These are phyloP conservation scores for Daldinia loculata DNA, from an alignment of 495 filamentous ascomycete species.

Conservation along the genomic window DNA sequence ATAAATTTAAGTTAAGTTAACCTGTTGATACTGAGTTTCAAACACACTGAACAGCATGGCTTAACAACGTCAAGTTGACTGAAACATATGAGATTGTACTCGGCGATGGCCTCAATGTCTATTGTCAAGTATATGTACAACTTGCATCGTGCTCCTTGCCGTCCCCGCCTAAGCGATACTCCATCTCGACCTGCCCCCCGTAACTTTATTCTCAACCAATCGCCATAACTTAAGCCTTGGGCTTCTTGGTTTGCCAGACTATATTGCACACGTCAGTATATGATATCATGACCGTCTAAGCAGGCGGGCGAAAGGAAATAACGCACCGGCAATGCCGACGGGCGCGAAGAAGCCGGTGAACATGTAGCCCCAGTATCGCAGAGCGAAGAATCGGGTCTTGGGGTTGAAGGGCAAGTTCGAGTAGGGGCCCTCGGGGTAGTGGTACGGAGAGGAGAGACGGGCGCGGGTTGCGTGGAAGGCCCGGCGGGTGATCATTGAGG, in stretches of 20 bases:
- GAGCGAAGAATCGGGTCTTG: conserved; percentile 79
- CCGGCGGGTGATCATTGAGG: conserved; percentile 80
- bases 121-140: conserved; percentile 46
- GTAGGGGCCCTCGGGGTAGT: conserved; percentile 96
- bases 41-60: background rate
- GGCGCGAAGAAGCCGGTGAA: conserved; percentile 79
- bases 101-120: conserved; percentile 37
- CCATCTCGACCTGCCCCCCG: conserved; percentile 2
- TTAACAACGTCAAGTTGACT: background rate
- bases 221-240: conserved; percentile 50
- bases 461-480: conserved; percentile 91
- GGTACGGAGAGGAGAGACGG: conserved; percentile 88
- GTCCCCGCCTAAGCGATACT: conserved; percentile 6
- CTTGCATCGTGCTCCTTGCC: conserved; percentile 27
- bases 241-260: conserved; percentile 92
- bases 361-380: conserved; percentile 85
- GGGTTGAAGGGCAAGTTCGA: conserved; percentile 98
- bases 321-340: conserved; percentile 84
- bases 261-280: conserved; percentile 38
- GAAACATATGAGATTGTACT: conserved; percentile 28
- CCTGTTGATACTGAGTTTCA: background rate
- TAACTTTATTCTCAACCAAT: background rate
- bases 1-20: background rate
- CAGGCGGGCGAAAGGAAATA: conserved; percentile 13
- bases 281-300: background rate